phyloP scores from a whole-genome alignment of 2,329 filamentous ascomycete genomes.

The Beauveria sp. region DNA sequence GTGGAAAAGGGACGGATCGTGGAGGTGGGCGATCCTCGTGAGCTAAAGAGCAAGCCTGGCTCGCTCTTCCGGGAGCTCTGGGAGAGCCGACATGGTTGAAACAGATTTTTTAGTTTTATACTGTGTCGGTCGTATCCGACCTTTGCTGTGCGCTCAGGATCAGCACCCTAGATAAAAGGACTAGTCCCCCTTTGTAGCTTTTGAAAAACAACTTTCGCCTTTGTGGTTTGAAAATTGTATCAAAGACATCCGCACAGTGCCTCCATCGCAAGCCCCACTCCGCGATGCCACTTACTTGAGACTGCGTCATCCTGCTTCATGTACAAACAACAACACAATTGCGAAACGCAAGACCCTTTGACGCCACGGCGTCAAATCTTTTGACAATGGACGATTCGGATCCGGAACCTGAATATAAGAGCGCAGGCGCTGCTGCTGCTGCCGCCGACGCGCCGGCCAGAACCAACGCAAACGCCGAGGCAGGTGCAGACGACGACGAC shows the following conservation, averaged over 20 bases:
- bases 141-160: too few relatives aligned
- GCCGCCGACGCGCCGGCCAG: background rate
- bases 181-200: too few relatives aligned
- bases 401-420: background rate
- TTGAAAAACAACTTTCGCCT: background rate
- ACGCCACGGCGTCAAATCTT: background rate
- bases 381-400: background rate
- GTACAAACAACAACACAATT: background rate
- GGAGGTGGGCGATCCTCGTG: too few relatives aligned
- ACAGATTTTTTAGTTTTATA: too few relatives aligned
- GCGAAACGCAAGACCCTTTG: too few relatives aligned
- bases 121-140: too few relatives aligned
- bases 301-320: background rate
- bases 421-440: background rate
- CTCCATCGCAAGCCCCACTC: background rate
- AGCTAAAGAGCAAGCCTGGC: too few relatives aligned
- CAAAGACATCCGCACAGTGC: background rate
- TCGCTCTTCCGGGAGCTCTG: too few relatives aligned
- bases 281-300: background rate
- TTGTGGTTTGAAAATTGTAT: background rate
- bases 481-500: background rate
- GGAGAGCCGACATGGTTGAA: too few relatives aligned
- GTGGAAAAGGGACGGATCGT: too few relatives aligned
- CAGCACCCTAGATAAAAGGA: too few relatives aligned
- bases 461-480: background rate